A percentile compares a stretch with the other conserved stretches of the same genome.
Conservation (phyloP, 371 early-diverging fungal species). For the Conidiobolus incongruus region DNA sequence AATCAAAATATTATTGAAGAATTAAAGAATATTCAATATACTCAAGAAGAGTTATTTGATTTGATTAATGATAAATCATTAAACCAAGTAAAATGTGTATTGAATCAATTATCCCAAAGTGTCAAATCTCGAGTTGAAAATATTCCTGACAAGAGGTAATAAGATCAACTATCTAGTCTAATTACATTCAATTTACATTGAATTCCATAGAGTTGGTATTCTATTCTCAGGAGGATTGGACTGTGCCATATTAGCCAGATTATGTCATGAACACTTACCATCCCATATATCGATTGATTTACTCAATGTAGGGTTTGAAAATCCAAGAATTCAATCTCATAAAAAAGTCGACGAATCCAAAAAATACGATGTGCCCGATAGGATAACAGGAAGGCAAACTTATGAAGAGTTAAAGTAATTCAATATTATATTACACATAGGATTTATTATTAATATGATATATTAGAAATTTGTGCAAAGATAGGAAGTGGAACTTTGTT, state of each 20-base stretch:
- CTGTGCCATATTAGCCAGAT: constrained; percentile 63
- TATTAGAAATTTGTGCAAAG: constrained; percentile 26
- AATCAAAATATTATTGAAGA: not conserved
- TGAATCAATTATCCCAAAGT: constrained; percentile 19
- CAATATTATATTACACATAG: not conserved
- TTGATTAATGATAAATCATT: not conserved
- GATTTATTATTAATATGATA: not conserved
- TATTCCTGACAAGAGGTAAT: constrained; percentile 21
- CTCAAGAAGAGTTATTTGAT: not conserved
- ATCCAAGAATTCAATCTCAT: constrained; percentile 30
- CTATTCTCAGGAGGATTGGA: constrained; percentile 92
- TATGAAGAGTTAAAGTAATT: constrained; percentile 27
- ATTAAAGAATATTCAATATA: not conserved
- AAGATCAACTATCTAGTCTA: no score
- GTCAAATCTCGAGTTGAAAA: constrained; percentile 26
- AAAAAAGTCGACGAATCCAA: constrained; percentile 3
- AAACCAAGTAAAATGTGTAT: constrained; percentile 1
- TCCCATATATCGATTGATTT: constrained; percentile 58
- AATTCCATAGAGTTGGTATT: constrained; percentile 51
- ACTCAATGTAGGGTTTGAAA: constrained; percentile 91
- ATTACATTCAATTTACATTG: no score
- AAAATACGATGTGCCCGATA: constrained; percentile 70
- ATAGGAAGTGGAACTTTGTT: constrained; percentile 67
- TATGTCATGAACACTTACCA: constrained; percentile 46
- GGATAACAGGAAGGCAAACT: constrained; percentile 48